Conservation (phyloP, 2,329 filamentous ascomycete species). For the Curvularia hawaiiensis region DNA sequence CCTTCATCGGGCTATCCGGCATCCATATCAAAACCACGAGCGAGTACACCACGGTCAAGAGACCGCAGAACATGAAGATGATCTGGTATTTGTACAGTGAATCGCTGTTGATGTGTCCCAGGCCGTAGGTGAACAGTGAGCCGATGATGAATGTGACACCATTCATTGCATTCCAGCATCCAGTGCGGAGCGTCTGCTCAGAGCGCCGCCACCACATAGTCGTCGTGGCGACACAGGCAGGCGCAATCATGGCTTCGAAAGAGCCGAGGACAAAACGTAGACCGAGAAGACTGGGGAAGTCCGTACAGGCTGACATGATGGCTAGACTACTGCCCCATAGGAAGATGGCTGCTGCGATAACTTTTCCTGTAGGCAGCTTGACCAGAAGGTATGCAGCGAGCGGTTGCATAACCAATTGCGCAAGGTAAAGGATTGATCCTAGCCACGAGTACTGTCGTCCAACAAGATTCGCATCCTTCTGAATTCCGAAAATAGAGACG, state of each 20-base stretch:
- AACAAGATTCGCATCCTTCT: constrained; percentile 54
- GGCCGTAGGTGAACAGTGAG: constrained; percentile 61
- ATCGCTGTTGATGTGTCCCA: constrained; percentile 59
- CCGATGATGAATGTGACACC: constrained; percentile 62
- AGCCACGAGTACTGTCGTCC: constrained; percentile 63
- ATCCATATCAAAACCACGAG: constrained; percentile 48
- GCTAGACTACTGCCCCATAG: constrained; percentile 60
- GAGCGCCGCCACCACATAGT: constrained; percentile 65
- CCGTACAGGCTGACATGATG: constrained; percentile 58
- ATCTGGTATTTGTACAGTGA: constrained; percentile 51
- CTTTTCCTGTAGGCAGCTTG: constrained; percentile 64
- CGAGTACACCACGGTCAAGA: constrained; percentile 52
- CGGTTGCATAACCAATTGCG: constrained; percentile 59
- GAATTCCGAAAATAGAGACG: constrained; percentile 57
- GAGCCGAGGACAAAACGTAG: constrained; percentile 51
- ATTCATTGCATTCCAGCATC: constrained; percentile 66
- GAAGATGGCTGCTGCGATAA: constrained; percentile 57
- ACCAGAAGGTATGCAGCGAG: constrained; percentile 59
- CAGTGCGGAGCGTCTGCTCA: constrained; percentile 62
- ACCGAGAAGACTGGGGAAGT: constrained; percentile 45
- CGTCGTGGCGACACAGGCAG: constrained; percentile 63
- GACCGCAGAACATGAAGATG: constrained; percentile 54
- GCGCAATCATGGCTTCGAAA: constrained; percentile 46
- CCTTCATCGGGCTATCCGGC: constrained; percentile 52
- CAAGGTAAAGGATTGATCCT: constrained; percentile 64